A percentile compares a stretch with the other conserved stretches of the same genome.
Conservation (phyloP, 345 rosid genomes). For the Jatropha curcas region DNA sequence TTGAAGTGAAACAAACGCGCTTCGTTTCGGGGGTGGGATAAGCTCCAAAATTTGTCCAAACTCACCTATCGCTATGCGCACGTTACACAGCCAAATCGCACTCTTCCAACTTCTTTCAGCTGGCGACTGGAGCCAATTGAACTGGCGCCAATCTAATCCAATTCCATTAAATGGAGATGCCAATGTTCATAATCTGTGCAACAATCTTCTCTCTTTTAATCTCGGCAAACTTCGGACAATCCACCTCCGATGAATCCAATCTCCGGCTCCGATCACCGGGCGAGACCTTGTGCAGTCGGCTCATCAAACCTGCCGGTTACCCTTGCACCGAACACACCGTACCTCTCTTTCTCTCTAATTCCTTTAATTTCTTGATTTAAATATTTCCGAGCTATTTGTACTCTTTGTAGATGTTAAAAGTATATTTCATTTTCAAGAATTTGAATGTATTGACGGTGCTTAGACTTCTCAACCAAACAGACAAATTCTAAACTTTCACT, state of each 20-base stretch:
- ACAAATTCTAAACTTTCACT: too few species aligned
- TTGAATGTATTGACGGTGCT: too few species aligned
- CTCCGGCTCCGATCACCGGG: constrained; percentile 32
- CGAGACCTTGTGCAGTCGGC: constrained; percentile 56
- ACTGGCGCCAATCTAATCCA: neutral
- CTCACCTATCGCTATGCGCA: too few species aligned
- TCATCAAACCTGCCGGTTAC: constrained; percentile 68
- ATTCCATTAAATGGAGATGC: neutral
- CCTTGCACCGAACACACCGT: constrained; percentile 79
- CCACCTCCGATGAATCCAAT: constrained; percentile 16
- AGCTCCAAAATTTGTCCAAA: neutral
- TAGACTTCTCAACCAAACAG: too few species aligned
- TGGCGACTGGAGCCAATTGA: neutral
- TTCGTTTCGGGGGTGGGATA: neutral
- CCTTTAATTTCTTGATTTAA: neutral
- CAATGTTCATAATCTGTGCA: neutral
- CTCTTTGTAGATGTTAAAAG: too few species aligned
- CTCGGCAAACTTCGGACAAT: constrained; percentile 4
- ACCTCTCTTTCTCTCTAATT: constrained; percentile 5
- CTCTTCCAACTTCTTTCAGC: neutral
- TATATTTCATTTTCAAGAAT: too few species aligned
- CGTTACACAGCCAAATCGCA: neutral
- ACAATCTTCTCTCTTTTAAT: constrained; percentile 11
- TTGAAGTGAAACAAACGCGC: neutral
- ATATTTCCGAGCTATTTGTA: neutral